Evolutionary conservation across 2,329 filamentous ascomycete genomes (phyloP), one percentile per base, ranked within the genome.

Genomic region (Verticillium nonalfalfae): DNA sequence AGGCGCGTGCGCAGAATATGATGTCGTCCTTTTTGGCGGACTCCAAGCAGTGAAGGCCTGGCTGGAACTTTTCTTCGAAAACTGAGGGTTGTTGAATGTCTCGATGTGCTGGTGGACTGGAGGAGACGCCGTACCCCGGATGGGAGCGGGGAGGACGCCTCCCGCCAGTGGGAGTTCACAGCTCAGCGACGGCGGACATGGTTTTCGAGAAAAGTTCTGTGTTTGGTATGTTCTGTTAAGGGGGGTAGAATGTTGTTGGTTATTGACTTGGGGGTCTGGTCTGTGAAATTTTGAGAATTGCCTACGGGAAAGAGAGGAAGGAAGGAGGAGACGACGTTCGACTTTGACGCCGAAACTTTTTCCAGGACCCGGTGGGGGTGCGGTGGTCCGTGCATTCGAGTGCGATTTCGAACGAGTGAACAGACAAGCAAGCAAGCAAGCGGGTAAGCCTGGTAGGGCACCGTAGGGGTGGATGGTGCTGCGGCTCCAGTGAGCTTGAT

Each of bases 81-180:
- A 64, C 57, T 52, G 18, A 55, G 59, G 74, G 74, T 66, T 74
- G 75, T 84, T 81, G 79, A 82, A 82, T 80, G 80, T 83, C 83
- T 92, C 89, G 86, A 81, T 87, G 88, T 89, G 88, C 90, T 92
- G 89, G 86, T 87, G 89, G 89, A 91, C 90, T 93, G 85, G 87
- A 85, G 84, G 85, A 85, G 85, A 82, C 72, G 78, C 77, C 45
- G 45, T n/a, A 52, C 45, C 77, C 40, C 55, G 58, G 33, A 34
- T 59, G 65, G 72, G 68, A 70, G 63, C 75, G 72, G 74, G 71
- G 72, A 69, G 73, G 45, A 18, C 76, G 78, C 76, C 80, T 81
- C 85, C 87, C 88, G 88, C 45, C 86, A 93, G 90, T 88, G 87
- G 87, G 85, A 79, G 85, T 91, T 93, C 93, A 96, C 89, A 94